These are phyloP conservation scores for Cupressus sempervirens DNA, from an alignment of 75 land plant genomes.

Conservation along the genomic window DNA sequence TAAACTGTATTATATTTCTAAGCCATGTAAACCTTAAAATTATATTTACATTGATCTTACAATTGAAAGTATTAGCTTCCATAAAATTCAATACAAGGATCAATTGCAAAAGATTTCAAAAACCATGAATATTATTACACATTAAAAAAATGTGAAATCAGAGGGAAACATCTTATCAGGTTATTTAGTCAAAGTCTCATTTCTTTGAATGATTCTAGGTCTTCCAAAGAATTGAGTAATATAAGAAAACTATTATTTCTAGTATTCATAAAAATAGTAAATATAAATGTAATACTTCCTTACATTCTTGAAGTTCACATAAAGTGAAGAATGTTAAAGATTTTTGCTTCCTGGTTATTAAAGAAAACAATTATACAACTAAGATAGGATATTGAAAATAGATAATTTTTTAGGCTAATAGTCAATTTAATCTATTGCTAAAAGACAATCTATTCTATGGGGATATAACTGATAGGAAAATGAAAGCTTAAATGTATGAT, in stretches of 20 bases:
- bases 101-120: no score
- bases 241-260: no score
- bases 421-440: not conserved
- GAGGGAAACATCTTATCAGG: not conserved
- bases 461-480: no score
- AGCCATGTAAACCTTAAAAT: not conserved
- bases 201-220: not conserved
- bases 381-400: no score
- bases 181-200: not conserved
- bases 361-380: not conserved
- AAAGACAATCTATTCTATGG: not conserved
- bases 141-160: no score
- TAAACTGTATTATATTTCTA: no score
- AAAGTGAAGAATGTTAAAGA: not conserved
- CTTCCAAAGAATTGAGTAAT: not conserved
- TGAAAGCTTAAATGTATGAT: no score
- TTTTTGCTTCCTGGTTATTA: not conserved
- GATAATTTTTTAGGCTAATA: not conserved
- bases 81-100: no score
- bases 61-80: no score
- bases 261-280: no score
- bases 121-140: no score
- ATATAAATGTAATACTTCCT: not conserved
- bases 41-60: no score
- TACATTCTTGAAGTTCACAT: not conserved